Base-by-base conservation (phyloP, 1,139 yeast species). In the Suhomyces chickasaworum region DNA sequence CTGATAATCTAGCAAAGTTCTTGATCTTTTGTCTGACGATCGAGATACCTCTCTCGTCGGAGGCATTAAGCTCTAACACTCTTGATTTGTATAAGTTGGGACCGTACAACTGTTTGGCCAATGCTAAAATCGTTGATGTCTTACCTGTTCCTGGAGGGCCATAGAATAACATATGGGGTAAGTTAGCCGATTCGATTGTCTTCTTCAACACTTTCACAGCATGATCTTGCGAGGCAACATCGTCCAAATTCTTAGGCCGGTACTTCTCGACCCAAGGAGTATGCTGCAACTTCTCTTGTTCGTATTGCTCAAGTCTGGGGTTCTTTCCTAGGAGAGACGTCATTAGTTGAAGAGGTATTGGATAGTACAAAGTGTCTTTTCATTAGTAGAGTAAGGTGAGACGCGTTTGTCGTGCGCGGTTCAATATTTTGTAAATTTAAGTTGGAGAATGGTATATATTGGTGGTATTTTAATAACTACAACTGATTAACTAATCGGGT, bases 61-160 rank as follows among this genome's bases (percentile, higher is more conserved):
- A 89, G 2, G 98, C 99, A 66, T 93, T 93, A 56, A 93, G 75
- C 65, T 93, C 99, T 50, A 93, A 71, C 0, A 93, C 97, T 56
- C 98, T 76, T 20, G 85, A 69, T 59, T 85, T 86, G 64, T 80
- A 80, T 43, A 90, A 71, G 15, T 61, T 64, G 1, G 93, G 93
- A 0, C 80, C 97, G 60, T 82, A 91, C 39, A 91, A 69, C 59
- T 89, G 91, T 57, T 83, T 86, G 1, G 97, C 91, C 53, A 91
- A 71, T 1, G 97, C 97, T 44, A 91, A 69, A 41, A 91, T 86
- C 0, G 98, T 91, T 1, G 97, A 89, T 0, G 98, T 91, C 60
- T 91, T 91, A 51, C 98, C 98, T 0, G 98, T 91, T 27, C 98
- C 98, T 42, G 98, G 97, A 6, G 98, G 97, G 0, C 98, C 98